Percentiles rank a stretch among this genome's conserved stretches.
phyloP scores from a whole-genome alignment of 1,284 basidiomycete species.

The Trametes polyzona region DNA sequence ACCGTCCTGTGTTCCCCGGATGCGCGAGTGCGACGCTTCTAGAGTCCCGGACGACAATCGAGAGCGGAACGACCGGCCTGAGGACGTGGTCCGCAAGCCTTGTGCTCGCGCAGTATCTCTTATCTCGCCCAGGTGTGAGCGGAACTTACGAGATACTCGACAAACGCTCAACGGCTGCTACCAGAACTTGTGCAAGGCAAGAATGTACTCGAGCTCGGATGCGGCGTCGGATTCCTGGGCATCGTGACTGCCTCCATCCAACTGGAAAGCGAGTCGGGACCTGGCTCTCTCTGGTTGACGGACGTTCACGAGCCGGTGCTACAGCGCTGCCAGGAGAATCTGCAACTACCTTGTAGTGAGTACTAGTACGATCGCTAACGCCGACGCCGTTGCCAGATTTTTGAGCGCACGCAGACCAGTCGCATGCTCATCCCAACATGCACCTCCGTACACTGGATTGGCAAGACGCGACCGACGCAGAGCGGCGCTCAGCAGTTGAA shows the following conservation, averaged over 20 bases:
- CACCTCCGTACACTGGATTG: slow-evolving; percentile 60
- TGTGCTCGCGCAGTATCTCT: slow-evolving; percentile 65
- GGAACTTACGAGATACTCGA: not conserved
- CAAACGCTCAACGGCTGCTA: not conserved
- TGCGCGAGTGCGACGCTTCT: slow-evolving; percentile 58
- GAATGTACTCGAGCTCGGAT: slow-evolving; percentile 71
- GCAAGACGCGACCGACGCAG: slow-evolving; percentile 53
- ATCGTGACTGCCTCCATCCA: slow-evolving; percentile 55
- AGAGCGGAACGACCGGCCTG: slow-evolving; percentile 76
- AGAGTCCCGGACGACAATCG: slow-evolving; percentile 73
- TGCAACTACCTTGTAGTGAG: slow-evolving; percentile 68
- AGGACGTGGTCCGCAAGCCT: slow-evolving; percentile 78
- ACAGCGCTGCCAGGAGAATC: slow-evolving; percentile 59
- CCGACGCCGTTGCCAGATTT: too few relatives aligned
- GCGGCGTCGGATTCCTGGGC: slow-evolving; percentile 75
- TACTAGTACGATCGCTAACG: too few relatives aligned
- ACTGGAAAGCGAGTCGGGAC: not conserved
- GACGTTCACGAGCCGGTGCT: slow-evolving; percentile 71
- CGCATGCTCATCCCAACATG: slow-evolving; percentile 50
- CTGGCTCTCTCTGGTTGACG: slow-evolving; percentile 54
- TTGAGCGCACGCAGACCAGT: slow-evolving; percentile 46
- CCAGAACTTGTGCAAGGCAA: slow-evolving; percentile 54
- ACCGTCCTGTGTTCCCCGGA: slow-evolving; percentile 14
- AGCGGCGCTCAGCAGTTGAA: slow-evolving; percentile 28
- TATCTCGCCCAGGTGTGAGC: slow-evolving; percentile 51